Conservation (phyloP, 2,329 filamentous ascomycete genomes). For the Monilinia laxa region DNA sequence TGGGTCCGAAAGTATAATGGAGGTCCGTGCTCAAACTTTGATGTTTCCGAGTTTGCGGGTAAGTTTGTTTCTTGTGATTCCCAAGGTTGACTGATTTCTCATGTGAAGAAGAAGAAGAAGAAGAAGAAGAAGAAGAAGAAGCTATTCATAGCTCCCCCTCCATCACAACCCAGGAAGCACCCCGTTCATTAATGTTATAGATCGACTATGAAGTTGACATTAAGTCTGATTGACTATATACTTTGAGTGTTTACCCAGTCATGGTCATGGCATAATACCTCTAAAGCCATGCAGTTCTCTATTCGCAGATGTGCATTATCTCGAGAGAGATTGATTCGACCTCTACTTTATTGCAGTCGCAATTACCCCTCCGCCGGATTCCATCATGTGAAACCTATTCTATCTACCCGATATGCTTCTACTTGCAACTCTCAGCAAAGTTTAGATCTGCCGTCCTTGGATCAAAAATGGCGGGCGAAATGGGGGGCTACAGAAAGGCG, state of each 20-base stretch:
- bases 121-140: background rate
- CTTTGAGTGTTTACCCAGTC: background rate
- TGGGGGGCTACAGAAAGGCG: constrained; percentile 27
- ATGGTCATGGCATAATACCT: constrained; percentile 8
- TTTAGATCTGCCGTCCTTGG: constrained; percentile 32
- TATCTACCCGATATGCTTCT: constrained; percentile 2
- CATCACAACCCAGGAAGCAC: background rate
- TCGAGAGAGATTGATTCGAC: constrained; percentile 7
- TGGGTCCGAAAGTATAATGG: background rate
- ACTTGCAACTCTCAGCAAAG: background rate
- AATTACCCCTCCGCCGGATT: background rate
- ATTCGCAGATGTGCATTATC: constrained; percentile 20
- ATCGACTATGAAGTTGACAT: background rate
- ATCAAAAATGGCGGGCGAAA: constrained; percentile 36
- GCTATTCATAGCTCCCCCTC: background rate
- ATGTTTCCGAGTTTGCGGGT: background rate
- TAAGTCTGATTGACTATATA: background rate
- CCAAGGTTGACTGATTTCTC: too few species aligned
- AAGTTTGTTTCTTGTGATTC: background rate
- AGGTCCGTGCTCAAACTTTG: constrained; percentile 19
- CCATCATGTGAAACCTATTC: background rate
- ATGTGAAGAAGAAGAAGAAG: too few species aligned
- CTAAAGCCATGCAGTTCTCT: constrained; percentile 17
- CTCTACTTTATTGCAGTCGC: background rate
- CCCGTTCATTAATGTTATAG: too few species aligned